Base-by-base conservation (phyloP, 176 grass and related monocot species). In the Otatea glauca region DNA sequence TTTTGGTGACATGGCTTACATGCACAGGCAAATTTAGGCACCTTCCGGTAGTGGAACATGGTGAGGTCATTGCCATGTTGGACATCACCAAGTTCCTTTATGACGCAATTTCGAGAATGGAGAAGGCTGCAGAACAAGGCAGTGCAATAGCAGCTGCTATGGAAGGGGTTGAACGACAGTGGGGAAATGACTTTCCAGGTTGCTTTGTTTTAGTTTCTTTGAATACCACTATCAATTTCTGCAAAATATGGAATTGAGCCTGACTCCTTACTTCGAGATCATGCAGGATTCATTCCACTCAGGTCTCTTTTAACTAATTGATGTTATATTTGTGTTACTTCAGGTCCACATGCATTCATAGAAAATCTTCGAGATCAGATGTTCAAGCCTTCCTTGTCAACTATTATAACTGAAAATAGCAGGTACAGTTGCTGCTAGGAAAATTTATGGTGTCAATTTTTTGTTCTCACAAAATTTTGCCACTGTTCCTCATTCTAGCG, bases 331-430 rank as follows among this genome's bases (percentile, higher is more conserved):
- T 70, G 6, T 86, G 0, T 86, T 60, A 45, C n/a, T 63, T 77
- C 82, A 83, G 92, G 89, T 64, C 89, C 82, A 67, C 88, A 98
- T 74, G 39, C 80, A 51, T 92, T 98, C 44, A 90, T 98, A 65
- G 91, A 95, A 91, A 92, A 77, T 87, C 91, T 98, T 35, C 86
- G 91, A 88, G 91, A 95, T 58, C 85, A 65, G 29, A 88, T 98
- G 91, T 95, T 98, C 68, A 95, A 88, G 74, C 95, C 92, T 87
- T 92, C 95, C 27, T 76, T 98, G 51, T 95, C 95, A 86, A 93
- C 89, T 77, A 77, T 98, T 29, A 91, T 98, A 35, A 88, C 83
- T 75, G 92, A 98, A 88, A 93, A 87, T 65, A 85, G 18, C 12
- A 83, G 90, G 95, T 98, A 83, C 38, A 70, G 25, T n/a, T 82